Conservation (phyloP, 441 rosid species). For the Theobroma grandiflorum region DNA sequence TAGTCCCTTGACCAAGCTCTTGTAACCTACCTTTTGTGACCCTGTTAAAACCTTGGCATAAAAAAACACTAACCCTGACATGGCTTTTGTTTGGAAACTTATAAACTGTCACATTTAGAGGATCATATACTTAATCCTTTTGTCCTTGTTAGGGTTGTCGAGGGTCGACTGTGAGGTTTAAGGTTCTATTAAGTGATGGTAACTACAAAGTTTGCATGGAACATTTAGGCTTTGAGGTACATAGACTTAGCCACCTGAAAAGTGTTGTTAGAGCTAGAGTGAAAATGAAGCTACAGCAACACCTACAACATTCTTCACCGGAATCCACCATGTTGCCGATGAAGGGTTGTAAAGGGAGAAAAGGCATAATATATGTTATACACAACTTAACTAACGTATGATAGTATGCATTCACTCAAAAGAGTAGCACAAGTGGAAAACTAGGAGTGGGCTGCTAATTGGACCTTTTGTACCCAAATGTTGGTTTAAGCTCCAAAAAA, state of each 20-base stretch:
- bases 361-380: too few species aligned
- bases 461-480: not conserved
- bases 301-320: constrained; percentile 42
- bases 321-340: constrained; percentile 11
- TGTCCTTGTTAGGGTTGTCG: constrained; percentile 66
- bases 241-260: constrained; percentile 73
- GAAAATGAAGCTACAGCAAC: constrained; percentile 64
- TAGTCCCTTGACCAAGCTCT: constrained; percentile 35
- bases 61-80: constrained; percentile 27
- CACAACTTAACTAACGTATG: too few species aligned
- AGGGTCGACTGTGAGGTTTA: constrained; percentile 36
- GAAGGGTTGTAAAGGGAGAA: not conserved
- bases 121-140: constrained; percentile 66
- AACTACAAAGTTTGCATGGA: constrained; percentile 50
- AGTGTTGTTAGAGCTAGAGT: constrained; percentile 63
- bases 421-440: too few species aligned
- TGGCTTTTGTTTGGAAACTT: constrained; percentile 29
- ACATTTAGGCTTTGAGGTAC: constrained; percentile 61
- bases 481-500: not conserved
- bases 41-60: constrained; percentile 65
- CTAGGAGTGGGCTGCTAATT: too few species aligned
- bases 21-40: constrained; percentile 69
- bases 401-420: too few species aligned
- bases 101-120: constrained; percentile 52
- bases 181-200: constrained; percentile 67